A percentile compares a stretch with the other conserved stretches of the same genome.
Conservation (phyloP, 768 basidiomycete genomes). For the Melanogaster broomeanus region DNA sequence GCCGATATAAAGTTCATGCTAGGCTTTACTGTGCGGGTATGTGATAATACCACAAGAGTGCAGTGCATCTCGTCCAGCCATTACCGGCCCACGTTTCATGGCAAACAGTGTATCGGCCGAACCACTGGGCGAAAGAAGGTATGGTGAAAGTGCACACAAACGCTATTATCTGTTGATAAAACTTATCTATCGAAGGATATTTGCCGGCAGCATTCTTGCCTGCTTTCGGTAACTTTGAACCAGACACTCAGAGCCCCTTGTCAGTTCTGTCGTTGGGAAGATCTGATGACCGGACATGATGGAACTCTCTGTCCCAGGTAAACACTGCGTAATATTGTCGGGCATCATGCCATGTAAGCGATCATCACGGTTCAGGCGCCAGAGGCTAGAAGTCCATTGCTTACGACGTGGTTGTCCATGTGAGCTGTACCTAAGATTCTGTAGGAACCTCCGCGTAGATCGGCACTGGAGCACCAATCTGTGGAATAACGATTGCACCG, state of each 20-base stretch:
- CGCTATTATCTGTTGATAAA: conserved; percentile 38
- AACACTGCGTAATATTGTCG: conserved; percentile 46
- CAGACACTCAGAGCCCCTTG: conserved; percentile 26
- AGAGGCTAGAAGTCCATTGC: background rate
- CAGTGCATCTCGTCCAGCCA: no score
- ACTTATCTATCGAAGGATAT: no score
- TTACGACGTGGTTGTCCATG: conserved; percentile 33
- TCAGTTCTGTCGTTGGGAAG: background rate
- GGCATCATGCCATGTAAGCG: conserved; percentile 48
- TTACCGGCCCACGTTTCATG: no score
- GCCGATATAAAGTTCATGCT: background rate
- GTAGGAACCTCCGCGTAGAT: conserved; percentile 43
- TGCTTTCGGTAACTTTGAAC: conserved; percentile 51
- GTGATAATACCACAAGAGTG: no score
- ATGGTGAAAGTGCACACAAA: conserved; percentile 51
- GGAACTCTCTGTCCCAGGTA: conserved; percentile 32
- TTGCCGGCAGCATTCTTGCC: conserved; percentile 47
- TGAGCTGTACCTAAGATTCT: conserved; percentile 37
- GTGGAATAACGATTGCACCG: conserved; percentile 18
- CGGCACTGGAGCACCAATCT: conserved; percentile 39
- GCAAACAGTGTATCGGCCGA: no score
- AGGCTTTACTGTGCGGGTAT: no score
- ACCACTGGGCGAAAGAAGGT: no score
- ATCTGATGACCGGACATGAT: background rate
- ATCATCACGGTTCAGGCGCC: conserved; percentile 36